Base-by-base conservation (phyloP, 2,329 filamentous ascomycete species). In the Alternaria viburni region DNA sequence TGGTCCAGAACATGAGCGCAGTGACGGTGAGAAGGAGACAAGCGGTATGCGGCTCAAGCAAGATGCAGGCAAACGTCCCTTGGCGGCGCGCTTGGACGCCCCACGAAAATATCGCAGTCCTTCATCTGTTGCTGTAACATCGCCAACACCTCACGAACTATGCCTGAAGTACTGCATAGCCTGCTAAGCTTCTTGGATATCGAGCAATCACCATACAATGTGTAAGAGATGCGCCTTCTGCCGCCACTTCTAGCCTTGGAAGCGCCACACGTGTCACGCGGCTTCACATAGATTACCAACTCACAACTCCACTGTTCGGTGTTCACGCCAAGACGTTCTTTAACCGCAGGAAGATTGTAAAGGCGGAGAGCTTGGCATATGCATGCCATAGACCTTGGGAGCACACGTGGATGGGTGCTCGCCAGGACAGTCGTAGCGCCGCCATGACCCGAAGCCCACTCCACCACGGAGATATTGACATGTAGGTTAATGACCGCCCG, bases 391-490 rank as follows among this genome's bases (percentile, higher is more conserved):
- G 58, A 64, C 61, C 55, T 64, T 50, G 59, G 46, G 30, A 57
- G 44, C 30, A 36, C 19, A 10, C 30, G 43, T 59, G 56, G 50
- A 54, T 32, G 49, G 54, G 49, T 47, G 41, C 26, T 54, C 58
- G 46, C 61, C 56, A 64, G 49, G 54, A 64, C 58, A 51, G 64
- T 54, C 47, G n/a, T 49, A 61, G 54, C 57, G 59, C 44, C 41
- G 30, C 50, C 59, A 59, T 52, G 32, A 49, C 46, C 61, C 58
- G 65, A 64, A 58, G 44, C 19, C 56, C 59, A 62, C 67, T 62
- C 69, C 67, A 67, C 62, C 51, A 59, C 64, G 61, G 59, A 63
- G 64, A 70, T 67, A 73, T 75, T 72, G 67, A 66, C 59, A 62
- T 69, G 52, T 66, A 64, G 59, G 50, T 67, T 72, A 66, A 73